These are phyloP conservation scores for Forsythia suspensa DNA, from an alignment of 257 asterid species.

Conservation along the genomic window DNA sequence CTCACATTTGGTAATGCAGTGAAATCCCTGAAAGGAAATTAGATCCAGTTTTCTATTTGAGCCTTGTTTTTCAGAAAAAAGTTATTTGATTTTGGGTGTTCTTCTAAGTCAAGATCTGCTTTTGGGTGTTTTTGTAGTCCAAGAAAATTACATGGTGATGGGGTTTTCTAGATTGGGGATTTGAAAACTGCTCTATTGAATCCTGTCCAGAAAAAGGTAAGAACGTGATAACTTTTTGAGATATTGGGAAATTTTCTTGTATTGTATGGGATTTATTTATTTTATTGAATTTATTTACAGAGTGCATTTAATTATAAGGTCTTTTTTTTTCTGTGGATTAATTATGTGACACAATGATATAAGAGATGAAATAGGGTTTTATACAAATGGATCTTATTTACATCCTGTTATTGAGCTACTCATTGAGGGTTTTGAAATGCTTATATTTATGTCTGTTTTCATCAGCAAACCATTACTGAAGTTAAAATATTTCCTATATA, in stretches of 20 bases:
- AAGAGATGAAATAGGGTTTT: slow-evolving; percentile 17
- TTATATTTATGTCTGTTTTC: not conserved
- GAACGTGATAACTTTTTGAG: slow-evolving; percentile 15
- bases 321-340: slow-evolving; percentile 3
- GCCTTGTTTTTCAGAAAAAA: not conserved
- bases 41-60: slow-evolving; percentile 26
- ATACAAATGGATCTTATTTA: slow-evolving; percentile 33
- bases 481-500: no score
- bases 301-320: not conserved
- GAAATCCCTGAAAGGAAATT: slow-evolving; percentile 22
- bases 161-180: slow-evolving; percentile 63
- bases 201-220: slow-evolving; percentile 45
- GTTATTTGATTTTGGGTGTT: slow-evolving; percentile 23
- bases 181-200: slow-evolving; percentile 36
- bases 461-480: no score
- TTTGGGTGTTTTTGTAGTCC: slow-evolving; percentile 23
- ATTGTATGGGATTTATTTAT: not conserved
- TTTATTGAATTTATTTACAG: no score
- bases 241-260: slow-evolving; percentile 1
- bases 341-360: slow-evolving; percentile 15
- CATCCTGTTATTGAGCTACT: slow-evolving; percentile 29
- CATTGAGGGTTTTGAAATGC: slow-evolving; percentile 10
- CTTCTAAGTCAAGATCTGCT: slow-evolving; percentile 55
- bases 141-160: slow-evolving; percentile 31
- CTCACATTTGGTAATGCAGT: slow-evolving; percentile 42